Base-by-base conservation (phyloP, 371 early-diverging fungal species). In the Mortierella sp. region DNA sequence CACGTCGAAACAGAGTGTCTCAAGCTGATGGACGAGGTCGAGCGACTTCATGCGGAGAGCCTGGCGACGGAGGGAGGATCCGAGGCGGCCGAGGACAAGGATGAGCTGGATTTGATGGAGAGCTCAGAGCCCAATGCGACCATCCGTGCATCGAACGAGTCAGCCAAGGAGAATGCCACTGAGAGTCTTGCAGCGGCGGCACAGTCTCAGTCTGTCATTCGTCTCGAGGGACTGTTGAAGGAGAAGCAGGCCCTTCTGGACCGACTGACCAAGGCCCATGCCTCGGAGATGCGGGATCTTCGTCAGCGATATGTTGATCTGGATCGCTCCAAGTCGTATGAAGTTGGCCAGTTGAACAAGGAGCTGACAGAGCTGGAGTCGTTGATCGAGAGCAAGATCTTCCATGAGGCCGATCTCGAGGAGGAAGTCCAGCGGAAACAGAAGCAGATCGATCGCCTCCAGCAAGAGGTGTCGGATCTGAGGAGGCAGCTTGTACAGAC, bases 1-100 rank as follows among this genome's bases (percentile, higher is more conserved):
- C 92, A 91, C 73, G 87, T 91, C 31, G 93, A 95, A 73, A 89
- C 84, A 9, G 94, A 94, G 79, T 92, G 93, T 71, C 86, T 93
- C 55, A 92, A 93, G 68, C 78, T 95, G 48, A 91, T 93, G 87
- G 94, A 94, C 58, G 95, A 95, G 79, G 90, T 94, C 7, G 94
- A 94, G 75, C 88, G 89, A 70, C 85, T 95, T 52, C 91, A 92
- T 69, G 76, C 88, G 1, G 94, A 93, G 74, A 89, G 89, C 50
- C 77, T 88, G 24, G 79, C 86, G 9, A 47, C 73, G 85, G 68
- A 85, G 78, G 69, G 71, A 66, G 63, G 40, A 7, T 31, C 72
- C 14, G 73, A 71, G 10, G 68, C 41, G 29, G 43, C 67, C 7
- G 70, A 43, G 44, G 73, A 69, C n/a, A 71, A 68, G 40, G 70